Base-by-base conservation (phyloP, 2,329 filamentous ascomycete species). In the Pseudocercospora cruenta region DNA sequence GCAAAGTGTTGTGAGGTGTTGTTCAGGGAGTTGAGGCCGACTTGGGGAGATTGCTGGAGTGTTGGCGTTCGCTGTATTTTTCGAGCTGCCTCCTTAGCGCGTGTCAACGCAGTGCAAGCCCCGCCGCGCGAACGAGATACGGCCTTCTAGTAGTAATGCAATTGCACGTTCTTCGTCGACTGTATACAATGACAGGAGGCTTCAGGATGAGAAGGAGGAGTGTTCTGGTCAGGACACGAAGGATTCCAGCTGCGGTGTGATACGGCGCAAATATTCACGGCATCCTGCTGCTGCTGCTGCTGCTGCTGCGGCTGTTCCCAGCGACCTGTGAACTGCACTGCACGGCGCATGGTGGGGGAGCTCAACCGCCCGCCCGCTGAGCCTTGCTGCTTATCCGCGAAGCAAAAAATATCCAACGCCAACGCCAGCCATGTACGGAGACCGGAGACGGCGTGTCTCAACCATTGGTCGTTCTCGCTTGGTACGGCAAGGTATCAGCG, bases 401-500 rank as follows among this genome's bases (percentile, higher is more conserved):
- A 33, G 10, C 31, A n/a, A 47, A 47, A 47, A 21, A n/a, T 7
- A 47, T 21, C 43, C 43, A 47, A n/a, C 19, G 43, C 43, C 43
- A 16, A n/a, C n/a, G n/a, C n/a, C n/a, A n/a, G n/a, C n/a, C n/a
- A n/a, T n/a, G n/a, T 47, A 19, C 45, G 45, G 45, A 19, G n/a
- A 49, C 45, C 45, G 45, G 45, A 22, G 33, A 36, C 12, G 45
- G 45, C 49, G 49, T 14, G 49, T 54, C 49, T 54, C 49, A 54
- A 54, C 49, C 49, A 54, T 28, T 54, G 49, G 8, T 54, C 49
- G 49, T 54, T 54, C 49, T 54, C 49, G 49, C 24, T 54, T 49
- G 7, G 4, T 47, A n/a, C 47, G 5, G 3, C n/a, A n/a, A n/a
- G n/a, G n/a, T 21, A 21, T 12, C 21, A n/a, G 26, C 26, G 6